Percentiles rank a stretch among this genome's conserved stretches.
Evolutionary conservation across 805 yeast genomes (phyloP).

Genomic region (Candida parachauliodes): DNA sequence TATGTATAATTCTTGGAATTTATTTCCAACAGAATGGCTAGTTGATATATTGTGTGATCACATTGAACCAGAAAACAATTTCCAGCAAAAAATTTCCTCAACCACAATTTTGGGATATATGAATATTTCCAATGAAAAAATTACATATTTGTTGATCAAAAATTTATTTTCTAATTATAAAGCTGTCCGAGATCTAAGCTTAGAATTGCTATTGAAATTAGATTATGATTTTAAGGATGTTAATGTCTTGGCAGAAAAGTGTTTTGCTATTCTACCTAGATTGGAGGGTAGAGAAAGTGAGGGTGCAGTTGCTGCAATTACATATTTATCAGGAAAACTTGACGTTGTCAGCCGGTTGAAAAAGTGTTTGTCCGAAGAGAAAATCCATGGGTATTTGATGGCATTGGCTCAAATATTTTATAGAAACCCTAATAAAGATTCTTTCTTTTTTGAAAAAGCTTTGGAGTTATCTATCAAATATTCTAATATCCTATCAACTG

Average conservation of each 20-base stretch:
- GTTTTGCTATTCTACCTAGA: slow-evolving; percentile 26
- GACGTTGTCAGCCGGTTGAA: slow-evolving; percentile 46
- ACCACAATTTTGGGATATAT: slow-evolving; percentile 2
- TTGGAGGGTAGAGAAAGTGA: slow-evolving; percentile 66
- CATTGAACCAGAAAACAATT: slow-evolving; percentile 46
- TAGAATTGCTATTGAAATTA: slow-evolving; percentile 13
- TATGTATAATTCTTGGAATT: slow-evolving; percentile 38
- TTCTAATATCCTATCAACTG: neutral
- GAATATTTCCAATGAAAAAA: slow-evolving; percentile 11
- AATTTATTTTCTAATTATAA: slow-evolving; percentile 69
- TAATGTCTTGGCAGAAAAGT: slow-evolving; percentile 1
- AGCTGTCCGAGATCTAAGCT: slow-evolving; percentile 62
- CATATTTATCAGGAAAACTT: slow-evolving; percentile 38
- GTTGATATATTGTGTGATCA: slow-evolving; percentile 40
- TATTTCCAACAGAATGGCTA: slow-evolving; percentile 8
- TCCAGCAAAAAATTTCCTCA: slow-evolving; percentile 27
- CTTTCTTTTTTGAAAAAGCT: neutral
- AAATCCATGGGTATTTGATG: slow-evolving; percentile 5
- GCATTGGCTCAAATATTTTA: slow-evolving; percentile 3
- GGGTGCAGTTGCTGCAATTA: slow-evolving; percentile 69
- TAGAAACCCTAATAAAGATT: neutral
- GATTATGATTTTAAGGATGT: slow-evolving; percentile 1
- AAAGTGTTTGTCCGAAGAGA: neutral
- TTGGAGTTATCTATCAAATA: slow-evolving; percentile 1
- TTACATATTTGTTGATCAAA: slow-evolving; percentile 53